phyloP scores from a whole-genome alignment of 805 yeast species.

The Kockiozyma suomiensis region DNA sequence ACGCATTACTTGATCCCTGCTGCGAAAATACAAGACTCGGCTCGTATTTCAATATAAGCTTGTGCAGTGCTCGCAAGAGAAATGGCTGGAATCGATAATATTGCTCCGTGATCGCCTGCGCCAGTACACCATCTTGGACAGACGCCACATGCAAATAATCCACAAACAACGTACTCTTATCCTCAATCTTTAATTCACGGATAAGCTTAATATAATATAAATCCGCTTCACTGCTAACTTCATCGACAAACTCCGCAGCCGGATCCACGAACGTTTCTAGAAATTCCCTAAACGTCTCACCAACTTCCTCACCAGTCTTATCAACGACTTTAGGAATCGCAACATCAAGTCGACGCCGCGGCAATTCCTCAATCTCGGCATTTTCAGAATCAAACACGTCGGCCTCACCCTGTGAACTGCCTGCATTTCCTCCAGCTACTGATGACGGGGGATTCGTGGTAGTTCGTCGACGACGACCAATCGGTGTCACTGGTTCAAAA shows the following conservation, averaged over 20 bases:
- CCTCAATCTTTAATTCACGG: slow-evolving; percentile 75
- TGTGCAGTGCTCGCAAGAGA: slow-evolving; percentile 70
- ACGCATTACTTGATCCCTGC: background rate
- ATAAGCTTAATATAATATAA: slow-evolving; percentile 73
- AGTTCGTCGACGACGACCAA: background rate
- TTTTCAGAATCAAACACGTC: slow-evolving; percentile 12
- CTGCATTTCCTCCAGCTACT: background rate
- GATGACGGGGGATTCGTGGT: slow-evolving; percentile 3
- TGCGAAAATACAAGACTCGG: slow-evolving; percentile 58
- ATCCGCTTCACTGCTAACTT: slow-evolving; percentile 35
- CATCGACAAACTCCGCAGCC: slow-evolving; percentile 41
- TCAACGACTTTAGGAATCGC: slow-evolving; percentile 82
- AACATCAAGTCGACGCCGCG: slow-evolving; percentile 16
- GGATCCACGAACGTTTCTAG: slow-evolving; percentile 63
- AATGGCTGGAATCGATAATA: slow-evolving; percentile 91
- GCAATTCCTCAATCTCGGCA: slow-evolving; percentile 25
- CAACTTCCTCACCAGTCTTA: slow-evolving; percentile 89
- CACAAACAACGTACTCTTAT: slow-evolving; percentile 75
- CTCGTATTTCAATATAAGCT: slow-evolving; percentile 70
- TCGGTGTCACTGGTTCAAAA: slow-evolving; percentile 3
- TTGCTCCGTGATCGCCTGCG: slow-evolving; percentile 86
- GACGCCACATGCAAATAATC: slow-evolving; percentile 78
- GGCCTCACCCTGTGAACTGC: slow-evolving; percentile 5
- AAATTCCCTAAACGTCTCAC: slow-evolving; percentile 86
- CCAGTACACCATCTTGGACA: slow-evolving; percentile 74